A percentile compares a stretch with the other conserved stretches of the same genome.
phyloP scores from a whole-genome alignment of 345 rosid species.

The Sisymbrium altissimum region DNA sequence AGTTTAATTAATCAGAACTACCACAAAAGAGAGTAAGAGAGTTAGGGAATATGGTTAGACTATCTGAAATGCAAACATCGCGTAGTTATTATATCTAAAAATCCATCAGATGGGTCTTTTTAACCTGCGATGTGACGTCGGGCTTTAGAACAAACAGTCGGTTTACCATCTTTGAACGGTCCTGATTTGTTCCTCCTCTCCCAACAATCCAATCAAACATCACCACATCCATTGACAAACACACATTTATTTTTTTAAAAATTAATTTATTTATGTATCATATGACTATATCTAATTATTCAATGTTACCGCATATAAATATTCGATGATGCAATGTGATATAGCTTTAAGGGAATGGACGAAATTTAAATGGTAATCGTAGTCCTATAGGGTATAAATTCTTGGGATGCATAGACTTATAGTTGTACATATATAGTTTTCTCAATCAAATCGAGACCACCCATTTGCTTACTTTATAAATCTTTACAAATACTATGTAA shows the following conservation, averaged over 20 bases:
- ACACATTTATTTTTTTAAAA: no score
- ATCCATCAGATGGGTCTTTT: neutral
- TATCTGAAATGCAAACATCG: neutral
- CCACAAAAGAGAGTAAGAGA: neutral
- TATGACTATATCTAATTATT: neutral
- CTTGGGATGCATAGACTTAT: neutral
- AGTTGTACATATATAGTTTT: neutral
- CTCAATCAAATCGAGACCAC: neutral
- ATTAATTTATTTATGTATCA: neutral
- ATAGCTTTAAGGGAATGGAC: slow-evolving; percentile 22
- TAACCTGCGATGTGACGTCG: slow-evolving; percentile 17
- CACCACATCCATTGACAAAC: neutral
- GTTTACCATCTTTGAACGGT: slow-evolving; percentile 20
- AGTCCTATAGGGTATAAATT: slow-evolving; percentile 24
- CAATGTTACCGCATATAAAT: neutral
- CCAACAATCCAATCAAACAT: slow-evolving; percentile 2
- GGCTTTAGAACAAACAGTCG: slow-evolving; percentile 32
- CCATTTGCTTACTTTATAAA: neutral
- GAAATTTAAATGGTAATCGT: slow-evolving; percentile 16
- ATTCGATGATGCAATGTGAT: slow-evolving; percentile 10
- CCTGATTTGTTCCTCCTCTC: slow-evolving; percentile 13
- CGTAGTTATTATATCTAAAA: neutral
- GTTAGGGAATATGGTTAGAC: neutral
- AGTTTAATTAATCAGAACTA: neutral
- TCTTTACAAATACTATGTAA: neutral